Base-by-base conservation (phyloP, 1,139 yeast species). In the Pneumocystis carinii region DNA sequence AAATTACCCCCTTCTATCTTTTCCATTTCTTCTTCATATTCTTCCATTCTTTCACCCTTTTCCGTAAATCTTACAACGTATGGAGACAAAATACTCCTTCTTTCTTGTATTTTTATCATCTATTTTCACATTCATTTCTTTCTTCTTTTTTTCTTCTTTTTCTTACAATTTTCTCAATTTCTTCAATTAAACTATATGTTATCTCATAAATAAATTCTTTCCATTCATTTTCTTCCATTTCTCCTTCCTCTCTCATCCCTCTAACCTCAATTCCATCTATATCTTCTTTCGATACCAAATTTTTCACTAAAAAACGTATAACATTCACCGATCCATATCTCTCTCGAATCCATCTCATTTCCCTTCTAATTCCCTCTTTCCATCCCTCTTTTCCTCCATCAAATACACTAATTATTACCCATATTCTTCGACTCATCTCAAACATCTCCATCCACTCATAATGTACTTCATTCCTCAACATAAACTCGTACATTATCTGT, bases 391-490 rank as follows among this genome's bases (percentile, higher is more conserved):
- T 73, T 2, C 72, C 69, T 71, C 79, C 82, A 55, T 76, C 74
- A 0, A 83, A 81, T 29, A 87, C 69, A 0, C 94, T 96, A 42
- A 90, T 70, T 0, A 87, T 74, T 59, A 85, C 77, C 67, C 86
- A 84, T 0, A 84, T 81, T 72, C 89, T 89, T 62, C 97, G 75
- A 73, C 80, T 88, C 0, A 96, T 96, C 73, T 92, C 97, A 68
- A 90, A 83, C 73, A 90, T 97, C 69, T 87, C 88, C 63, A 90
- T 76, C 66, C 87, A 85, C 10, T 83, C 75, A 27, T 80, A 76
- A 62, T 84, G 87, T 32, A 78, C 76, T 65, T 85, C 88, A 14
- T 80, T 79, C 39, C 76, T 72, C 1, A 79, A 74, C 29, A 73
- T 75, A 67, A 83, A 83, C 64, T 85, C 85, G 69, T 81, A 86